A percentile compares a stretch with the other conserved stretches of the same genome.
phyloP scores from a whole-genome alignment of 306 rosid species.

The Cercis canadensis region DNA sequence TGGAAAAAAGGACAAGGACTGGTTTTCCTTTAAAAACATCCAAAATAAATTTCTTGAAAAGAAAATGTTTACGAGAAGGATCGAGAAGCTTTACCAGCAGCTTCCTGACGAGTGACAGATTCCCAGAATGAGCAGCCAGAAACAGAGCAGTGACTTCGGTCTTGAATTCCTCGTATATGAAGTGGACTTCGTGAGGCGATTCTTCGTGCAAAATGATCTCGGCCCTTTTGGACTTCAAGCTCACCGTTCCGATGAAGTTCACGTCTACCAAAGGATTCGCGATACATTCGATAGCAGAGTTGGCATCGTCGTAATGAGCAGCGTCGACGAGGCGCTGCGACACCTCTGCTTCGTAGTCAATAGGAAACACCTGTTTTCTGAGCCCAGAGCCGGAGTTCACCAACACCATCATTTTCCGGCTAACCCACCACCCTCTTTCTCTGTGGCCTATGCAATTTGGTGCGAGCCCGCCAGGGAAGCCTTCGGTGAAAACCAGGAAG shows the following conservation, averaged over 20 bases:
- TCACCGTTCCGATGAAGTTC: constrained; percentile 67
- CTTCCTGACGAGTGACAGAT: constrained; percentile 52
- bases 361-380: constrained; percentile 53
- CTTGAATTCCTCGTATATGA: constrained; percentile 63
- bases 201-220: constrained; percentile 60
- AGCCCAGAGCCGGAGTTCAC: constrained; percentile 36
- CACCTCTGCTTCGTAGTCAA: constrained; percentile 52
- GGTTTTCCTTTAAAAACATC: too few relatives aligned
- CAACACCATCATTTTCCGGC: constrained; percentile 41
- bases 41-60: too few relatives aligned
- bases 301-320: constrained; percentile 37
- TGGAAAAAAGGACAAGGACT: too few relatives aligned
- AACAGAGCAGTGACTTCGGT: constrained; percentile 74
- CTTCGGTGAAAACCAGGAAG: constrained; percentile 4
- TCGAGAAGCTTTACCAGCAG: constrained; percentile 49
- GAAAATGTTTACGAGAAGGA: too few relatives aligned
- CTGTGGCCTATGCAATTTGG: too few relatives aligned
- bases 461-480: not conserved
- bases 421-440: not conserved
- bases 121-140: constrained; percentile 65
- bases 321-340: constrained; percentile 67
- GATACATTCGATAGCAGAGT: constrained; percentile 40
- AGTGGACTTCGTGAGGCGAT: constrained; percentile 54
- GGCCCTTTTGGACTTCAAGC: constrained; percentile 55
- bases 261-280: constrained; percentile 56